phyloP scores from a whole-genome alignment of 75 land plant genomes.

The Sequoiadendron giganteum region DNA sequence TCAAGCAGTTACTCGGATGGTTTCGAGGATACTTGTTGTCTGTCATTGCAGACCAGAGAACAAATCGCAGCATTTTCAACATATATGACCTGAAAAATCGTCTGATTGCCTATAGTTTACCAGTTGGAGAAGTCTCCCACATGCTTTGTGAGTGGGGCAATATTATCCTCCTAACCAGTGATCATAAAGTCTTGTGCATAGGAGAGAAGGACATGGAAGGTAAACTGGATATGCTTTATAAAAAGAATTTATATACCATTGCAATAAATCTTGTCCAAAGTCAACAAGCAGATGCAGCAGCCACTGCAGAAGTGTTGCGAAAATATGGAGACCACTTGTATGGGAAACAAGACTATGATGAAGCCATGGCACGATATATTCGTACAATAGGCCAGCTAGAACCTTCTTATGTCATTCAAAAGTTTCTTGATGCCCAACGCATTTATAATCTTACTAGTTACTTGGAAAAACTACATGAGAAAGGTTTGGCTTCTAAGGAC shows the following conservation, averaged over 20 bases:
- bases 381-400: slow-evolving; percentile 94
- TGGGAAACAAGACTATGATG: slow-evolving; percentile 91
- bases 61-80: slow-evolving; percentile 65
- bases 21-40: slow-evolving; percentile 91
- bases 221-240: slow-evolving; percentile 95
- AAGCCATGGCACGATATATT: slow-evolving; percentile 95
- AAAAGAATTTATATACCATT: slow-evolving; percentile 89
- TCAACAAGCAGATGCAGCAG: slow-evolving; percentile 96
- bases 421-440: slow-evolving; percentile 96
- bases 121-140: slow-evolving; percentile 78
- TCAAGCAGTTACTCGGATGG: slow-evolving; percentile 87
- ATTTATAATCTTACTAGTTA: slow-evolving; percentile 93
- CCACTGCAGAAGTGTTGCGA: slow-evolving; percentile 93
- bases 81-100: slow-evolving; percentile 92
- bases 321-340: slow-evolving; percentile 98
- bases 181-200: slow-evolving; percentile 70
- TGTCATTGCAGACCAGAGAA: slow-evolving; percentile 73
- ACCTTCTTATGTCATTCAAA: slow-evolving; percentile 97
- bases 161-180: slow-evolving; percentile 68
- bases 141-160: slow-evolving; percentile 97
- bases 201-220: slow-evolving; percentile 99
- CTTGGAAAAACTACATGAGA: slow-evolving; percentile 94
- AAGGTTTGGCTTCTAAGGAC: slow-evolving; percentile 92
- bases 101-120: slow-evolving; percentile 82
- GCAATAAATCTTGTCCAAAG: slow-evolving; percentile 98